Percentiles rank a stretch among this genome's conserved stretches.
These are phyloP conservation scores for Aspergillus taichungensis DNA, from an alignment of 495 filamentous ascomycete species.

Conservation along the genomic window DNA sequence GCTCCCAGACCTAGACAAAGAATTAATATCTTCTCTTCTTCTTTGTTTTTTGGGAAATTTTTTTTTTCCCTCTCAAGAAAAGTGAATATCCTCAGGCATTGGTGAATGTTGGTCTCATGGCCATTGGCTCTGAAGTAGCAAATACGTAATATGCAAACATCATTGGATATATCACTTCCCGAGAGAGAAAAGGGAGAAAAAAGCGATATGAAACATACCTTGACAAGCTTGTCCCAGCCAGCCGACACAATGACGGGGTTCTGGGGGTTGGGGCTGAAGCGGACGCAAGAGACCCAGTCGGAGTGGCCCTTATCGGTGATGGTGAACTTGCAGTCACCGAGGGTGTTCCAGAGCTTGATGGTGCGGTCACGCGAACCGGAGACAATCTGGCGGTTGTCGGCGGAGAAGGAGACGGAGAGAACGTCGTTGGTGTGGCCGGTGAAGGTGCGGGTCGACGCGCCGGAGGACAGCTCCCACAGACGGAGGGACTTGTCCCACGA, in stretches of 20 bases:
- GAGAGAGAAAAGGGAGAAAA: constrained; percentile 6
- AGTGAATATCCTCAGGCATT: constrained; percentile 61
- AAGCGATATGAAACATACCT: constrained; percentile 57
- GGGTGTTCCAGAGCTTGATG: constrained; percentile 99
- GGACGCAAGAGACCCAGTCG: constrained; percentile 99
- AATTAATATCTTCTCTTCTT: constrained; percentile 18
- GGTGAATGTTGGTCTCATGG: constrained; percentile 96
- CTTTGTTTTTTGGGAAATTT: constrained; percentile 5
- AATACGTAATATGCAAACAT: constrained; percentile 98
- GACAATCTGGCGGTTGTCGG: constrained; percentile 99
- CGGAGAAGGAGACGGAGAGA: constrained; percentile 99
- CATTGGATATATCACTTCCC: constrained; percentile 46
- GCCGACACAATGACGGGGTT: constrained; percentile 99
- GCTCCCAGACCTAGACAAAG: constrained; percentile 83
- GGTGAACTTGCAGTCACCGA: constrained; percentile 99
- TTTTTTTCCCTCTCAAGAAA: constrained; percentile 5
- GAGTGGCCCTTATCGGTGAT: constrained; percentile 99
- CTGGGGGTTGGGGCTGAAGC: constrained; percentile 99
- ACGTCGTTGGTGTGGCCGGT: constrained; percentile 99
- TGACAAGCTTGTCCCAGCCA: constrained; percentile 99
- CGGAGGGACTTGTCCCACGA: constrained; percentile 99
- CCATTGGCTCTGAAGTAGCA: constrained; percentile 99
- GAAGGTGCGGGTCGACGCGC: constrained; percentile 93
- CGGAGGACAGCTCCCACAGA: constrained; percentile 96
- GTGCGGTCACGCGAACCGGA: constrained; percentile 94